Evolutionary conservation across 805 yeast species (phyloP).

Genomic region (Metschnikowia corniflorae): DNA sequence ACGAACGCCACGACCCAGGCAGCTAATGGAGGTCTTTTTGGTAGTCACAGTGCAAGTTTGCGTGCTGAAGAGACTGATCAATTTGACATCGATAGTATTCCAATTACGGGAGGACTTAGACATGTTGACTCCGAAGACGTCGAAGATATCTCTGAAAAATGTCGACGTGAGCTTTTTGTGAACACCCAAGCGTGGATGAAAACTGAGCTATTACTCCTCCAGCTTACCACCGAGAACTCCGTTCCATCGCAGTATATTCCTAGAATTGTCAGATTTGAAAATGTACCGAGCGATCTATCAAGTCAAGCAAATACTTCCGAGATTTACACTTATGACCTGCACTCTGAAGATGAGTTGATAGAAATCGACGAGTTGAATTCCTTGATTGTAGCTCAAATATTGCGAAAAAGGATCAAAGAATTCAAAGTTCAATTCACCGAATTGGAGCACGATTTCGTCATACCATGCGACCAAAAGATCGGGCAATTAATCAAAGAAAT

Average conservation of each 20-base stretch:
- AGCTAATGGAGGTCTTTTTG: not conserved
- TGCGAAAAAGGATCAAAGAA: not conserved
- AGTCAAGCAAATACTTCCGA: not conserved
- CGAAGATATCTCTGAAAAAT: constrained; percentile 2
- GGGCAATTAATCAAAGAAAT: constrained; percentile 2
- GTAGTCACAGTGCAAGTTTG: not conserved
- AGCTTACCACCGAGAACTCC: constrained; percentile 1
- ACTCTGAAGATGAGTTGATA: not conserved
- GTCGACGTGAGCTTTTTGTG: constrained; percentile 4
- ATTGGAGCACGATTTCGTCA: not conserved
- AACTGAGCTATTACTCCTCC: constrained; percentile 7
- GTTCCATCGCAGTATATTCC: not conserved
- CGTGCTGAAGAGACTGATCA: not conserved
- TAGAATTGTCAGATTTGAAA: constrained; percentile 1
- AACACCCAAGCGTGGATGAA: constrained; percentile 5
- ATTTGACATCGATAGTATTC: not conserved
- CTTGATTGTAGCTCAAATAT: not conserved
- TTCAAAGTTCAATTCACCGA: not conserved
- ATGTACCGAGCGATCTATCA: not conserved
- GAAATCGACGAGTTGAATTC: constrained; percentile 1
- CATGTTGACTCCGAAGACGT: not conserved
- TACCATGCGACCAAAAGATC: constrained; percentile 2
- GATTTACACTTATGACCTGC: not conserved
- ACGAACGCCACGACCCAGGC: not conserved
- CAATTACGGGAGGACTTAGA: not conserved